Evolutionary conservation across 805 yeast species (phyloP), one percentile per base, ranked within the genome.

Genomic region (Kodamaea fukazawae): DNA sequence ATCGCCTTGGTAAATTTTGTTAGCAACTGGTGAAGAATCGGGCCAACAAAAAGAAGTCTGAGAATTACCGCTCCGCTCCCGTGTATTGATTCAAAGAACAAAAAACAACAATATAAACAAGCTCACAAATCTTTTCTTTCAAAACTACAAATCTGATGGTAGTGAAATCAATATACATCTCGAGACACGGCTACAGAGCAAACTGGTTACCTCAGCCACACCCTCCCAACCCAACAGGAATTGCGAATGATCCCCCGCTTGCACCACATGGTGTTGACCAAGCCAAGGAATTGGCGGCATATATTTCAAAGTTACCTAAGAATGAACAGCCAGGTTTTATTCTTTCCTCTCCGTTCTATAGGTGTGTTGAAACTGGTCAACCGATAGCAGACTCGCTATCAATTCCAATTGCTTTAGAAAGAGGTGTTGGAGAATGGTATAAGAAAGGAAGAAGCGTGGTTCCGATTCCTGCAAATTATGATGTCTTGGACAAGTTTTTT

Each of bases 351-450:
- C 98, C 98, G 0, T 90, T 89, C 59, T 89, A 86, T 58, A 70
- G 98, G 43, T 93, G 98, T 59, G 67, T 89, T 5, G 87, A 93
- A 54, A 90, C 98, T 0, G 72, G 83, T 6, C 62, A 73, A 8
- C 95, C 96, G 2, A 70, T 82, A 10, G 79, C 95, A 1, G 67
- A 78, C 31, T 56, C 58, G 18, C 61, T 88, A 11, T 79, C 71
- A 4, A 50, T 85, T 26, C 77, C 79, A 9, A 75, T 90, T 8
- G 71, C 65, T 35, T 61, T 86, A 4, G 99, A 93, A 51, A 65
- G 81, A 38, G 98, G 97, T 1, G 71, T 91, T 17, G 95, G 96
- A 15, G 97, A 93, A 63, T 89, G 96, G 95, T 91, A 85, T 55
- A 77, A 78, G 51, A 79, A 78, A n/a, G 77, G 76, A 32, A 69